Base-by-base conservation (phyloP, 331 rosid species). In the Malus hybrid region DNA sequence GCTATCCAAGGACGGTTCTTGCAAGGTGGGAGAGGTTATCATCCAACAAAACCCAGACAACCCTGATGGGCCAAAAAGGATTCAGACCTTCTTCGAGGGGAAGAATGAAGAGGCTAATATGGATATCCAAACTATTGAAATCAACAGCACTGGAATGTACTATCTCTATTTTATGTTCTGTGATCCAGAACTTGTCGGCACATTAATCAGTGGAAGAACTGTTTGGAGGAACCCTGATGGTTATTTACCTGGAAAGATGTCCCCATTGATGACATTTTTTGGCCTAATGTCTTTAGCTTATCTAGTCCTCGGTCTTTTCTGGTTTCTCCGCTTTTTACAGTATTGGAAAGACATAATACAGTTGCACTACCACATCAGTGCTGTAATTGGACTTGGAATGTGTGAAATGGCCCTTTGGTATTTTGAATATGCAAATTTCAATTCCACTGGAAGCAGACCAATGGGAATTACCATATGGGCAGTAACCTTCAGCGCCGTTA, bases 361-460 rank as follows among this genome's bases (percentile, higher is more conserved):
- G 39, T 75, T 91, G 85, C 97, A 91, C 71, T 89, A 88, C 80
- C 90, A 87, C 82, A 86, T 91, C 22, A 91, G 96, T 74, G 84
- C 91, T 28, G 97, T 88, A 13, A 89, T 91, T 77, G 90, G 90
- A 29, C 90, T 91, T 31, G 97, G 97, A 64, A 89, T 89, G 97
- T 89, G 90, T 77, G 97, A 91, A 80, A 91, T 91, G 97, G 93
- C 96, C 59, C 79, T 89, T 20, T 91, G 97, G 97, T 89, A 89
- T 79, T 89, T 89, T 70, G 97, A 91, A 65, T 91, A 88, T 77
- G 86, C 89, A 56, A 89, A 91, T 83, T 88, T 91, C 84, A 91
- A 89, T 85, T 78, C 92, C 27, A 89, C 95, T 1, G 97, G 97
- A 77, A 85, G 78, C 81, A 84, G 97, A 69, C 97, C 97, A 1